Percentiles rank a stretch among this genome's conserved stretches.
These are phyloP conservation scores for Gracilariopsis chorda DNA, from an alignment of 23 red algal species.

Conservation along the genomic window DNA sequence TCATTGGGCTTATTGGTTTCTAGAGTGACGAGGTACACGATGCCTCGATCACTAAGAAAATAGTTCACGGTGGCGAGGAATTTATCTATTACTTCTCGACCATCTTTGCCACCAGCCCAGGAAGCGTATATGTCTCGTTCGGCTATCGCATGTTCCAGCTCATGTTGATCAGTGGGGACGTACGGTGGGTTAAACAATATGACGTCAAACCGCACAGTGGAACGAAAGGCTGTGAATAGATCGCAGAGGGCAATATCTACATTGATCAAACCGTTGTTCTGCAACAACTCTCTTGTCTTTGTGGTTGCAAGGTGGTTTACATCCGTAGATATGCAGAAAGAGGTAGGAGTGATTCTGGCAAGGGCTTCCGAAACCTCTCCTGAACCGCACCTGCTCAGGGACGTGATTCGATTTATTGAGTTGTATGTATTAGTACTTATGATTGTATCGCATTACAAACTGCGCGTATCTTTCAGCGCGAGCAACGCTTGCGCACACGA, in stretches of 20 bases:
- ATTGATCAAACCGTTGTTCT: not conserved
- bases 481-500: too few relatives aligned
- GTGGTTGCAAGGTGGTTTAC: constrained; percentile 45
- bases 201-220: constrained; percentile 50
- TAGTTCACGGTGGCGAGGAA: constrained; percentile 24
- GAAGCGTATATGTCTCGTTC: constrained; percentile 64
- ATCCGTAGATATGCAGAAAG: constrained; percentile 20
- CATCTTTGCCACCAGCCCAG: constrained; percentile 72
- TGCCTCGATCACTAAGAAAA: constrained; percentile 35
- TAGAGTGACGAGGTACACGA: constrained; percentile 61
- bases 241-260: constrained; percentile 43
- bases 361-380: constrained; percentile 32
- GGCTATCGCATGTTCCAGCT: constrained; percentile 46
- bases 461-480: too few relatives aligned
- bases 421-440: too few relatives aligned
- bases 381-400: constrained; percentile 26
- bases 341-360: not conserved
- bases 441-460: too few relatives aligned
- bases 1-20: constrained; percentile 49
- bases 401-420: too few relatives aligned
- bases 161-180: constrained; percentile 62
- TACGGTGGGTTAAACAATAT: constrained; percentile 89
- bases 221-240: constrained; percentile 47
- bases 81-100: constrained; percentile 69
- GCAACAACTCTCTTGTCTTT: not conserved